Conservation (phyloP, 2,329 filamentous ascomycete genomes). For the Fusarium keratoplasticum region DNA sequence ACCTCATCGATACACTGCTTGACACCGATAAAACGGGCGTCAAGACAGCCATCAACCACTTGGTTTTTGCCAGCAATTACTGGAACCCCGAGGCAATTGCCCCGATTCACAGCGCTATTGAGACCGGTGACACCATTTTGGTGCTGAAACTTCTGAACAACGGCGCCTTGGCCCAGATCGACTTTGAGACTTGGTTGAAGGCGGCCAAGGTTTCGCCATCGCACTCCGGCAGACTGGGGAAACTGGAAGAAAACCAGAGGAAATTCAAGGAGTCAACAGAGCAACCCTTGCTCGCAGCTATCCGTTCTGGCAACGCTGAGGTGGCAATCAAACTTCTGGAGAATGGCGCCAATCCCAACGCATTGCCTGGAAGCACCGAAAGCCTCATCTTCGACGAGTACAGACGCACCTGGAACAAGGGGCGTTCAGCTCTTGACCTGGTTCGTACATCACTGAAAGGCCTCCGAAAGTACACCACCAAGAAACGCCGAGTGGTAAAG, state of each 20-base stretch:
- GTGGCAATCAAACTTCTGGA: slow-evolving; percentile 70
- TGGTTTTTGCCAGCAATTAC: slow-evolving; percentile 56
- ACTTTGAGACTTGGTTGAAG: slow-evolving; percentile 74
- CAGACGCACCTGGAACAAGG: slow-evolving; percentile 50
- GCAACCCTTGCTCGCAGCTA: slow-evolving; percentile 77
- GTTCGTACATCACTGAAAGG: slow-evolving; percentile 64
- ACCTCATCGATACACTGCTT: slow-evolving; percentile 62
- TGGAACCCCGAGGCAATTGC: slow-evolving; percentile 54
- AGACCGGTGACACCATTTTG: slow-evolving; percentile 61
- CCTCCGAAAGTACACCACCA: slow-evolving; percentile 58
- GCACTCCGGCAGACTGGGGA: slow-evolving; percentile 47
- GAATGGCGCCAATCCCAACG: slow-evolving; percentile 74
- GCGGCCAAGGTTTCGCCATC: slow-evolving; percentile 60
- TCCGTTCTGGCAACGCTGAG: slow-evolving; percentile 53
- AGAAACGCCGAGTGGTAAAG: slow-evolving; percentile 22
- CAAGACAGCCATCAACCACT: slow-evolving; percentile 74
- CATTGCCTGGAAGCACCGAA: slow-evolving; percentile 58
- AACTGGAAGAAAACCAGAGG: slow-evolving; percentile 60
- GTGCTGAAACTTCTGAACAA: slow-evolving; percentile 71
- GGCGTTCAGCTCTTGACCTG: slow-evolving; percentile 69
- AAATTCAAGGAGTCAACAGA: slow-evolving; percentile 60
- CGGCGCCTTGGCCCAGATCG: slow-evolving; percentile 70
- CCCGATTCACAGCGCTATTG: slow-evolving; percentile 70
- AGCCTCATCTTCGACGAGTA: slow-evolving; percentile 50
- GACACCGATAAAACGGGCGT: slow-evolving; percentile 70